phyloP scores from a whole-genome alignment of 495 filamentous ascomycete species.

The Parachaetomium inaequale region DNA sequence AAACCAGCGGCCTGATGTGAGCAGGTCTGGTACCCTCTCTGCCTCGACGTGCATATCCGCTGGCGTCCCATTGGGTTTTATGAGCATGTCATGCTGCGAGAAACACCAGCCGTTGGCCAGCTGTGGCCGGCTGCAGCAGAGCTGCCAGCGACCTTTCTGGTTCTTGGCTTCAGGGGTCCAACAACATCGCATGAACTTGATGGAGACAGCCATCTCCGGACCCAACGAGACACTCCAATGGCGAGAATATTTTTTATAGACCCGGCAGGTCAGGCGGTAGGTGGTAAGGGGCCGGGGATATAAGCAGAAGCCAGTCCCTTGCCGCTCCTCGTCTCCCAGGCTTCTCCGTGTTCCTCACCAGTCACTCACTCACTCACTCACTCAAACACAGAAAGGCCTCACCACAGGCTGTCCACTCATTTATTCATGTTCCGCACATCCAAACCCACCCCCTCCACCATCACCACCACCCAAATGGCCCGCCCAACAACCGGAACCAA shows the following conservation, averaged over 20 bases:
- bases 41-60: slow-evolving; percentile 9
- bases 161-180: slow-evolving; percentile 8
- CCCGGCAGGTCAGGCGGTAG: neutral
- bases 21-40: too few species aligned
- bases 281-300: neutral
- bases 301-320: slow-evolving; percentile 2
- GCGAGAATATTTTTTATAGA: neutral
- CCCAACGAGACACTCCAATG: slow-evolving; percentile 2
- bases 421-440: slow-evolving; percentile 5
- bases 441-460: neutral
- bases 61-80: slow-evolving; percentile 20
- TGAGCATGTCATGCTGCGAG: slow-evolving; percentile 20
- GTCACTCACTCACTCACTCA: neutral
- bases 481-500: neutral
- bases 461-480: neutral
- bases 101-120: neutral
- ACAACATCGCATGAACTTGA: slow-evolving; percentile 19
- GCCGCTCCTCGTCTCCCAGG: neutral
- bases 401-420: slow-evolving; percentile 5
- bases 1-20: too few species aligned
- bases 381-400: neutral
- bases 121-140: neutral
- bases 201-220: neutral
- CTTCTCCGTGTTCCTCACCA: too few species aligned
- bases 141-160: neutral